Base-by-base conservation (phyloP, 768 basidiomycete genomes). In the Tylopilus cervinicoccineus region DNA sequence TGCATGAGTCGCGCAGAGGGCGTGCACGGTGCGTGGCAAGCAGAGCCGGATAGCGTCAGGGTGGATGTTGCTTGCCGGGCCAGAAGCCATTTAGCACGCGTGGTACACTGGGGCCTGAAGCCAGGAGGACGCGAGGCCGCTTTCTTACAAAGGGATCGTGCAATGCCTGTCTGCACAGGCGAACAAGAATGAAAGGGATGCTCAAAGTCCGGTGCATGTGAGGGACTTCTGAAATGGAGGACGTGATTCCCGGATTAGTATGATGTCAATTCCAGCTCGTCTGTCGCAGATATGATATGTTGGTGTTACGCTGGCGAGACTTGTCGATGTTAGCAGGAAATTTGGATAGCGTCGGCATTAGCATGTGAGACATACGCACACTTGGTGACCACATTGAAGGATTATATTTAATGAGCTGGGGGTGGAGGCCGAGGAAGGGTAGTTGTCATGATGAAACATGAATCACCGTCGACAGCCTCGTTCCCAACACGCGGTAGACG, bases 81-180 rank as follows among this genome's bases (percentile, higher is more conserved):
- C 9, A 62, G 55, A 65, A 52, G 54, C 48, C 53, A 14, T 50
- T 38, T 36, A 17, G 28, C 60, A 61, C 52, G 54, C 49, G 51
- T 52, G 53, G 58, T 56, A 67, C 56, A 54, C 52, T 55, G 43
- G 54, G 39, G 38, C 51, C 43, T 56, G 55, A 54, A 36, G 63
- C 43, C 63, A 64, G 65, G 65, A 55, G 50, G 51, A 60, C 64
- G 64, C 46, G 58, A 66, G 64, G 64, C 64, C 65, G 60, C 63
- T 53, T 58, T 54, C 57, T 62, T 63, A 53, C 52, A 58, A 48
- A 52, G 57, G 50, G 56, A 59, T 43, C 50, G 44, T 31, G 50
- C 62, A 63, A 57, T 55, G 61, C 58, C 50, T 59, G 53, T 47
- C 27, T 53, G 59, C 59, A 61, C 61, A 63, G 61, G 62, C 57